These are phyloP conservation scores for Calonectria fujianensis DNA, from an alignment of 2,329 filamentous ascomycete species.

Conservation along the genomic window DNA sequence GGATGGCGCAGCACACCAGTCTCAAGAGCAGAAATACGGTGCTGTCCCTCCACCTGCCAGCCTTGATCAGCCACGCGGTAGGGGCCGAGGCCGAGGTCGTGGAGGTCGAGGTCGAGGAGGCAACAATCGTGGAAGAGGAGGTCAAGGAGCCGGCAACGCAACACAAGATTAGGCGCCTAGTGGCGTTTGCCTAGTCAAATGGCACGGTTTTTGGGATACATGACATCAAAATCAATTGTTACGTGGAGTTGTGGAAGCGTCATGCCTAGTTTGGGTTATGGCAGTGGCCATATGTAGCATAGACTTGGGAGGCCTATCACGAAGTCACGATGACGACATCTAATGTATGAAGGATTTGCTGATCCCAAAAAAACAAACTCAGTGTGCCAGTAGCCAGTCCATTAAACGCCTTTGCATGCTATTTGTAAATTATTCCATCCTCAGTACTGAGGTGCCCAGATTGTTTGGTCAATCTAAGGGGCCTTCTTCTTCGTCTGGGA, in stretches of 20 bases:
- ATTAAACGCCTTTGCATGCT: slow-evolving; percentile 48
- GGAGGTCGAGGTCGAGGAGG: slow-evolving; percentile 64
- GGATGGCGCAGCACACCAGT: slow-evolving; percentile 43
- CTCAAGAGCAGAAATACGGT: slow-evolving; percentile 65
- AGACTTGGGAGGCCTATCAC: slow-evolving; percentile 50
- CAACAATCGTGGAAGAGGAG: slow-evolving; percentile 59
- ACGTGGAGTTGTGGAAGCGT: slow-evolving; percentile 24
- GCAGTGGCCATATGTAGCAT: slow-evolving; percentile 48
- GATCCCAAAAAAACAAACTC: background rate
- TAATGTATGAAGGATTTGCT: slow-evolving; percentile 29
- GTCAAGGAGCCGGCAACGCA: slow-evolving; percentile 48
- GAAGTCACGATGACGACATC: slow-evolving; percentile 48
- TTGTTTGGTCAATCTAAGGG: slow-evolving; percentile 36
- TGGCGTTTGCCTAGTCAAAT: slow-evolving; percentile 24
- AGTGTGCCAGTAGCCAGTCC: slow-evolving; percentile 34
- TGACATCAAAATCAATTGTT: slow-evolving; percentile 35
- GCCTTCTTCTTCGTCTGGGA: slow-evolving; percentile 45
- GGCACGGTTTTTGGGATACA: slow-evolving; percentile 22
- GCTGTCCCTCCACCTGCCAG: slow-evolving; percentile 77
- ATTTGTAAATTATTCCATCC: slow-evolving; percentile 31
- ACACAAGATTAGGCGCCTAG: slow-evolving; percentile 48
- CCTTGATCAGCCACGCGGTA: slow-evolving; percentile 68
- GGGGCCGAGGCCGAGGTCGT: slow-evolving; percentile 63
- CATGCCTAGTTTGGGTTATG: slow-evolving; percentile 37
- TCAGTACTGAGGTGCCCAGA: slow-evolving; percentile 9